Evolutionary conservation across 1,139 yeast genomes (phyloP).

Genomic region (Protomyces pachydermus): DNA sequence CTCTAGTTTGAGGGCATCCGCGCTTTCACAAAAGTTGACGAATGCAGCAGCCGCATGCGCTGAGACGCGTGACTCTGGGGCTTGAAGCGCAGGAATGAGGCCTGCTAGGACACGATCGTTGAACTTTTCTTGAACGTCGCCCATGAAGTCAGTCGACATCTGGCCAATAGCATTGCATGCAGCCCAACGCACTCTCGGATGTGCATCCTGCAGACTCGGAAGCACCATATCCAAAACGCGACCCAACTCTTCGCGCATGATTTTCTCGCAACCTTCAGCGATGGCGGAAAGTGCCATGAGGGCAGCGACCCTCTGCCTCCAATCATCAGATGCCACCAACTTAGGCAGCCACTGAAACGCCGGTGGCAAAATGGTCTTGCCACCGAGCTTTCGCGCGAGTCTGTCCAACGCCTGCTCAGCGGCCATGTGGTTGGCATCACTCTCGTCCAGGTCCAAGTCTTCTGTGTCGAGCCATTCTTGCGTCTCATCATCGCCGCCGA

Average conservation of each 20-base stretch:
- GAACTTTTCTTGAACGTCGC: constrained; percentile 72
- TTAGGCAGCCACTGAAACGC: constrained; percentile 79
- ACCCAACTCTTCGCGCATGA: constrained; percentile 74
- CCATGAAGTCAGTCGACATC: constrained; percentile 96
- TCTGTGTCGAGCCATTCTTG: constrained; percentile 76
- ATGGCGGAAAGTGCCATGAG: constrained; percentile 94
- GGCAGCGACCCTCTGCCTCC: constrained; percentile 97
- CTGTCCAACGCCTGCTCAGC: constrained; percentile 93
- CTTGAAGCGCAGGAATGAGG: constrained; percentile 54
- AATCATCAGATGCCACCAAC: constrained; percentile 66
- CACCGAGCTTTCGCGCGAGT: constrained; percentile 75
- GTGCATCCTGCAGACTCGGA: constrained; percentile 75
- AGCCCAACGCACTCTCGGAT: constrained; percentile 93
- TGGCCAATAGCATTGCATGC: constrained; percentile 96
- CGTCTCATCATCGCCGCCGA: constrained; percentile 68
- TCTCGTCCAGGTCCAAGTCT: constrained; percentile 72
- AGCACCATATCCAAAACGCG: constrained; percentile 74
- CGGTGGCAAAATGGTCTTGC: constrained; percentile 76
- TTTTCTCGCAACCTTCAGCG: constrained; percentile 95
- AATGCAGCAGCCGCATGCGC: constrained; percentile 98
- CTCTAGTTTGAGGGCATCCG: constrained; percentile 77
- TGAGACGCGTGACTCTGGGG: constrained; percentile 58
- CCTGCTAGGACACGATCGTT: constrained; percentile 82
- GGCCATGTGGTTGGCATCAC: constrained; percentile 68
- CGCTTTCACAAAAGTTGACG: constrained; percentile 90